These are phyloP conservation scores for Sphagnum magellanicum DNA, from an alignment of 228 moss, liverwort and hornwort genomes.

Conservation along the genomic window DNA sequence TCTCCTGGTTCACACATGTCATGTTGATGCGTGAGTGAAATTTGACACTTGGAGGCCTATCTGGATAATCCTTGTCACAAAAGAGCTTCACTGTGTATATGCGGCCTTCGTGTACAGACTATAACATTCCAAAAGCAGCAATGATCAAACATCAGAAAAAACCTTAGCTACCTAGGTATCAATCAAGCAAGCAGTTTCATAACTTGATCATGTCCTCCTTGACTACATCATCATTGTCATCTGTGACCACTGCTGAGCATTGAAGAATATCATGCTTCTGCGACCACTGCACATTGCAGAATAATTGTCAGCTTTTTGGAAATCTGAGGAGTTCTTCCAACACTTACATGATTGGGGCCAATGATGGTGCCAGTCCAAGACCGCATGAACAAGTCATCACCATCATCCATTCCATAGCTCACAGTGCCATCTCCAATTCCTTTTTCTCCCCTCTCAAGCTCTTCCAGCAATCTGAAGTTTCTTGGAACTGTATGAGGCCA, in stretches of 20 bases:
- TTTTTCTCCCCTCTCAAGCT: slow-evolving; percentile 61
- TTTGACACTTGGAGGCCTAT: slow-evolving; percentile 45
- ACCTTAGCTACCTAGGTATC: no score
- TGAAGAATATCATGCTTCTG: no score
- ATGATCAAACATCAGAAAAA: no score
- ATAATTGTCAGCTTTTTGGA: no score
- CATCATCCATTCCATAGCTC: slow-evolving; percentile 65
- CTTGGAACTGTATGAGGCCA: slow-evolving; percentile 35
- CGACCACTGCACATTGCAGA: no score
- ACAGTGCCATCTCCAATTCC: slow-evolving; percentile 61
- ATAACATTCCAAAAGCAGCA: slow-evolving; percentile 2
- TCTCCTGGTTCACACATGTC: slow-evolving; percentile 49
- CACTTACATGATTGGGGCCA: slow-evolving; percentile 52
- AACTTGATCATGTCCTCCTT: no score
- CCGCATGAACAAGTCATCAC: slow-evolving; percentile 56
- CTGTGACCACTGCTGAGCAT: no score
- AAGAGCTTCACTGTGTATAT: slow-evolving; percentile 58
- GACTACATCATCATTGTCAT: no score
- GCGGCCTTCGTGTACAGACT: slow-evolving; percentile 55
- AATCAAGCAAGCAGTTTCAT: no score
- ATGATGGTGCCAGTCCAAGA: slow-evolving; percentile 63
- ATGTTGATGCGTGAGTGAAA: slow-evolving; percentile 55
- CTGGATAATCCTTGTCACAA: slow-evolving; percentile 52
- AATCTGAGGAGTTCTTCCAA: no score
- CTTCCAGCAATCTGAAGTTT: slow-evolving; percentile 58